Evolutionary conservation across 306 rosid species (phyloP).

Genomic region (Mimosa bimucronata): DNA sequence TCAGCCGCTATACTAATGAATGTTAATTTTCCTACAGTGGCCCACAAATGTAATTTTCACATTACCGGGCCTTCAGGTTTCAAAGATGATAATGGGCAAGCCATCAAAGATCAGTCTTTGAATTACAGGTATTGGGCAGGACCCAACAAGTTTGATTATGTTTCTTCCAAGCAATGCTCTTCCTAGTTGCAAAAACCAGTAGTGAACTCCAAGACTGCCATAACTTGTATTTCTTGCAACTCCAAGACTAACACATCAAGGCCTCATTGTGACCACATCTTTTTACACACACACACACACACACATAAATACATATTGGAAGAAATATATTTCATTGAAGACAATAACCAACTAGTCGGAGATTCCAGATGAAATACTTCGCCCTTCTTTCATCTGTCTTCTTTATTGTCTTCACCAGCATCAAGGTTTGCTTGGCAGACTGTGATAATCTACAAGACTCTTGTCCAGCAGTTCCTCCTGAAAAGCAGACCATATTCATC

Average conservation of each 20-base stretch:
- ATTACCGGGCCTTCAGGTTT: neutral
- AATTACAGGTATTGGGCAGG: neutral
- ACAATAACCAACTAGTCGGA: neutral
- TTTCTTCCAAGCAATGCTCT: conserved; percentile 69
- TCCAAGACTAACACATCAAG: conserved; percentile 20
- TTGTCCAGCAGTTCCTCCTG: conserved; percentile 56
- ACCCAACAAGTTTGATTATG: conserved; percentile 26
- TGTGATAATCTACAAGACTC: conserved; percentile 58
- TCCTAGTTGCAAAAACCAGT: conserved; percentile 54
- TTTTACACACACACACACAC: neutral
- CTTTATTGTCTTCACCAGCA: conserved; percentile 31
- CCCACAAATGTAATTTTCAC: neutral
- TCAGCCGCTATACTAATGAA: neutral
- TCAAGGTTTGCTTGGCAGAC: conserved; percentile 47
- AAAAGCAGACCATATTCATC: conserved; percentile 51
- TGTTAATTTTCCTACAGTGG: neutral
- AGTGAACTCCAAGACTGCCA: conserved; percentile 74
- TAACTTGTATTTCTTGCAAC: conserved; percentile 59
- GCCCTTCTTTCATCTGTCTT: conserved; percentile 33
- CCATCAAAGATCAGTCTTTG: conserved; percentile 5
- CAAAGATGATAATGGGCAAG: neutral
- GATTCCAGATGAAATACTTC: conserved; percentile 39
- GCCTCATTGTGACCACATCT: neutral
- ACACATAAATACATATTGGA: neutral
- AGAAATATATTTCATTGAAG: conserved; percentile 9